Evolutionary conservation across 1,284 basidiomycete species (phyloP), one percentile per base, ranked within the genome.

Genomic region (Cryptococcus sp.): DNA sequence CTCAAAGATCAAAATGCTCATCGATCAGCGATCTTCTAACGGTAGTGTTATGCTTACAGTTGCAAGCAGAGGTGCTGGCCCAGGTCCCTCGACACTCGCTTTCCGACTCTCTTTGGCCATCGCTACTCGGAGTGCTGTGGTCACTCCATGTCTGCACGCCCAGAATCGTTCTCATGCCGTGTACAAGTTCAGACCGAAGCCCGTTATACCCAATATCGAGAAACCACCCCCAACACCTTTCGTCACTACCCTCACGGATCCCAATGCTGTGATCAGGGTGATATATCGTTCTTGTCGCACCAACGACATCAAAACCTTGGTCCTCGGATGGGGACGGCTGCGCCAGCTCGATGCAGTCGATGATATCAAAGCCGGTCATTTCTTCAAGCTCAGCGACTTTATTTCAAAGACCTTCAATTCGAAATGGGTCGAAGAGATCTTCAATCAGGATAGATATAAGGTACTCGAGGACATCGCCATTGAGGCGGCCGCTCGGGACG

Each of bases 401-500:
- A 9, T 67, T 39, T 36, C 34, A 1, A 28, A 43, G 2, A 21
- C 44, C 4, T 36, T 59, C 4, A 42, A 24, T 10, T 16, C 25
- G 1, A 34, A 40, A 13, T 21, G 21, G 18, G 41, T 31, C 21
- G 46, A 50, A 4, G 40, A 53, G 21, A 21, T 60, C 9, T 31
- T 31, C 5, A 34, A 45, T 19, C 44, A 61, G 40, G 44, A 45
- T 11, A 10, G 46, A 10, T 28, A 28, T 28, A 28, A 4, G 4
- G 28, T 28, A 4, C 28, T 28, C 11, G 28, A 18, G 45, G 11
- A n/a, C 28, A 58, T 65, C 56, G 55, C 50, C 2, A 52, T 66
- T 13, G 64, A 68, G 41, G 46, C 60, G 0, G 63, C 60, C 0
- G 58, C 55, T 9, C 49, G 61, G n/a, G 55, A 58, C 22, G 42